Evolutionary conservation across 257 asterid species (phyloP).

Genomic region (Nicotiana noctiflora): DNA sequence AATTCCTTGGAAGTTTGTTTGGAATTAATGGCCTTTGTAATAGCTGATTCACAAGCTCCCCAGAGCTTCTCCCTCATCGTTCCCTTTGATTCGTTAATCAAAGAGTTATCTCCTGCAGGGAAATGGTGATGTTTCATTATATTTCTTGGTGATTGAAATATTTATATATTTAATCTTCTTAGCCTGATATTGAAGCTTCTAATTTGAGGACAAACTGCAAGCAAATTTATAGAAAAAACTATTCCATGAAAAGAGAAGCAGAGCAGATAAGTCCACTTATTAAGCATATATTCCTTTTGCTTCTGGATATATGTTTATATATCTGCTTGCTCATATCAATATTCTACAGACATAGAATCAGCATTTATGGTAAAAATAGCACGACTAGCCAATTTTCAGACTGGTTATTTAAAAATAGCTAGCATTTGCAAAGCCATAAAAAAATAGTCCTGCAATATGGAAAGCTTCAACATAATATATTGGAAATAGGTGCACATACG

Average conservation of each 20-base stretch:
- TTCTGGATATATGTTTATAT: neutral
- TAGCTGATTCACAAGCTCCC: constrained; percentile 5
- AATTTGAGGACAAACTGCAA: neutral
- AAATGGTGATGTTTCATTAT: constrained; percentile 35
- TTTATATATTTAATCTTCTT: neutral
- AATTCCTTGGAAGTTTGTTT: constrained; percentile 17
- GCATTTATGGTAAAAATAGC: no score
- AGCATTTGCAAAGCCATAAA: no score
- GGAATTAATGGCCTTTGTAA: neutral
- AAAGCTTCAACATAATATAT: no score
- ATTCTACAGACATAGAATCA: neutral
- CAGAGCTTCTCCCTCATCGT: constrained; percentile 20
- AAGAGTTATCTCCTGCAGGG: constrained; percentile 20
- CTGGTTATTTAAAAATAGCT: no score
- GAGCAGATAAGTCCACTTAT: neutral
- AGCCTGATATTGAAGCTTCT: neutral
- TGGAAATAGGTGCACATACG: no score
- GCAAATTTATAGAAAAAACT: constrained; percentile 20
- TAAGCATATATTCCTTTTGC: constrained; percentile 6
- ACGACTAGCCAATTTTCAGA: no score
- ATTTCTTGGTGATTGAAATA: neutral
- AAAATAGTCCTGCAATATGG: no score
- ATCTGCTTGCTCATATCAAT: neutral
- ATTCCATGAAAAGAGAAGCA: neutral
- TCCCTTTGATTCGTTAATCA: constrained; percentile 16